phyloP scores from a whole-genome alignment of 768 basidiomycete genomes.

The Phaeotremella fagi region DNA sequence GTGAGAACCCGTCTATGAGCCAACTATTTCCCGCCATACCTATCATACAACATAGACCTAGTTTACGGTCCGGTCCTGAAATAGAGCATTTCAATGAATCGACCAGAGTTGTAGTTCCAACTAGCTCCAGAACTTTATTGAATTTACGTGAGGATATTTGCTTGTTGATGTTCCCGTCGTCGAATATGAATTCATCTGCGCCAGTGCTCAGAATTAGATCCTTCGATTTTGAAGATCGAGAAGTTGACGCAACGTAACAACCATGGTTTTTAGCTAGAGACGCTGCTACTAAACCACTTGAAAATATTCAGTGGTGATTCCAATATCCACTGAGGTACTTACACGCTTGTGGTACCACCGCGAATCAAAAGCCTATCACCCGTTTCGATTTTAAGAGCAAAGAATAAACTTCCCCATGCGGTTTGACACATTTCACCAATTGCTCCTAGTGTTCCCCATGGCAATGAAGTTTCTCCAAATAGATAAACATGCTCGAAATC shows the following conservation, averaged over 20 bases:
- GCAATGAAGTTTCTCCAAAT: background rate
- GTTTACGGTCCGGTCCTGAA: background rate
- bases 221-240: background rate
- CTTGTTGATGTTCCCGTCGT: background rate
- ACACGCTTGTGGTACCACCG: constrained; percentile 9
- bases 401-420: constrained; percentile 3
- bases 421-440: constrained; percentile 8
- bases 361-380: constrained; percentile 7
- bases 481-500: background rate
- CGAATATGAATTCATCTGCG: background rate
- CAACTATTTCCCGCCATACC: constrained; percentile 7
- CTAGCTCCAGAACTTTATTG: constrained; percentile 7
- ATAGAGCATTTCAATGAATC: constrained; percentile 1
- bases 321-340: background rate
- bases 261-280: constrained; percentile 2
- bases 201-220: background rate
- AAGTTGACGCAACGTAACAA: constrained; percentile 8
- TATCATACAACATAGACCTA: constrained; percentile 6
- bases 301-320: background rate
- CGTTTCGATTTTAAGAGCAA: background rate
- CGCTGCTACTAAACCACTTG: constrained; percentile 4
- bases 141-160: background rate
- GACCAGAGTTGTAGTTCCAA: constrained; percentile 2
- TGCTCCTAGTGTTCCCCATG: constrained; percentile 3
- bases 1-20: constrained; percentile 1